Percentiles rank a stretch among this genome's conserved stretches.
Evolutionary conservation across 495 filamentous ascomycete genomes (phyloP).

Genomic region (Pseudotulostoma volvatum): DNA sequence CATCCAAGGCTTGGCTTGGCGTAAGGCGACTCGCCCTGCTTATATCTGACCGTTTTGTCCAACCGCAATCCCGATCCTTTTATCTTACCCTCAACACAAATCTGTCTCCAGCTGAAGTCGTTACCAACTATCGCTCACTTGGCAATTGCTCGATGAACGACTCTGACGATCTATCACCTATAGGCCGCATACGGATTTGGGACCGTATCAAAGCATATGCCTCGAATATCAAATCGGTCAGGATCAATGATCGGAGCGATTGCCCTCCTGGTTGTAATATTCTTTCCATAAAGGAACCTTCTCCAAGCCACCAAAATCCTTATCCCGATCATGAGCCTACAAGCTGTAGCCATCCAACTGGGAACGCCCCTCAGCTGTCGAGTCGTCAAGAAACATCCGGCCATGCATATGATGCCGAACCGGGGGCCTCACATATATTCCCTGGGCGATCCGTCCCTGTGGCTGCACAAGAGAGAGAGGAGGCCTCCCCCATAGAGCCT

Average conservation of each 20-base stretch:
- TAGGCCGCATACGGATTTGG: slow-evolving; percentile 4
- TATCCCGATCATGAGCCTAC: neutral
- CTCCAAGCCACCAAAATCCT: neutral
- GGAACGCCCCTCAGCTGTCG: neutral
- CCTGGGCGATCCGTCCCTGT: neutral
- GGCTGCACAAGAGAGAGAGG: slow-evolving; percentile 5
- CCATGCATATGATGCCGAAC: neutral
- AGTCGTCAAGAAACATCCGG: neutral
- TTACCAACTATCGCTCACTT: too few relatives aligned
- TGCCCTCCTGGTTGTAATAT: slow-evolving; percentile 1
- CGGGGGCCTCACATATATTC: neutral
- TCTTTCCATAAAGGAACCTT: slow-evolving; percentile 2
- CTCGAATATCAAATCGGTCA: neutral
- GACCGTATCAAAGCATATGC: slow-evolving; percentile 4
- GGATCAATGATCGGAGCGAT: neutral
- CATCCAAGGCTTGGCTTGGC: too few relatives aligned
- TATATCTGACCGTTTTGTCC: too few relatives aligned
- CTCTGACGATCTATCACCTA: slow-evolving; percentile 2
- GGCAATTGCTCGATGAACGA: slow-evolving; percentile 5
- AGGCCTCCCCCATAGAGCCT: slow-evolving; percentile 8
- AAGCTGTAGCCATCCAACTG: neutral
- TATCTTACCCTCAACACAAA: slow-evolving; percentile 1
- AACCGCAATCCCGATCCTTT: too few relatives aligned
- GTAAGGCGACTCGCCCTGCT: too few relatives aligned
- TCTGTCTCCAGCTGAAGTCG: neutral